phyloP scores from a whole-genome alignment of 106 monocot species.

The Dendrobium nobile region DNA sequence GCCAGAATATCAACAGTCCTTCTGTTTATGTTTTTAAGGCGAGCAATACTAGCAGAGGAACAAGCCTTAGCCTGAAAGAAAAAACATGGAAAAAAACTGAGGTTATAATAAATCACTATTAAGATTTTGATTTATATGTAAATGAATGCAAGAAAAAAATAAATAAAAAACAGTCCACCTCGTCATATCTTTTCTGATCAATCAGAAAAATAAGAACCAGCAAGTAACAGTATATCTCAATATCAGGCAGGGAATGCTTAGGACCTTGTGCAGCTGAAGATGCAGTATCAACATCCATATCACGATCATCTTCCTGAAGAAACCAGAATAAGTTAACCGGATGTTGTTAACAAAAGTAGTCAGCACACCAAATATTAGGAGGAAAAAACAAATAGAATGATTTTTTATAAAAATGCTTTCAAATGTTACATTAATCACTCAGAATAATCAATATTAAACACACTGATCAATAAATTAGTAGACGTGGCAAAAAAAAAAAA shows the following conservation, averaged over 20 bases:
- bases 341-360: background rate
- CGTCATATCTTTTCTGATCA: conserved; percentile 80
- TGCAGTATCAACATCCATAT: conserved; percentile 84
- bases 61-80: conserved; percentile 82
- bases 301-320: conserved; percentile 71
- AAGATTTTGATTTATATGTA: background rate
- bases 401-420: background rate
- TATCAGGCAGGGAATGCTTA: conserved; percentile 73
- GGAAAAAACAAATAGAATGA: background rate
- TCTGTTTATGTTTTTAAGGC: conserved; percentile 75
- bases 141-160: background rate
- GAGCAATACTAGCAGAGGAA: conserved; percentile 82
- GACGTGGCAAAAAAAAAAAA: too few relatives aligned
- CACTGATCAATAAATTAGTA: background rate
- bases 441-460: background rate
- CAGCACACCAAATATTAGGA: background rate
- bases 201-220: conserved; percentile 92
- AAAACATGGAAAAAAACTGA: background rate
- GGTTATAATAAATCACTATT: background rate
- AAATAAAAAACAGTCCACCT: conserved; percentile 30
- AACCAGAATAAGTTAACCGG: background rate
- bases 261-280: conserved; percentile 41
- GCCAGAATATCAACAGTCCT: conserved; percentile 97
- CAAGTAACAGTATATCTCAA: conserved; percentile 95
- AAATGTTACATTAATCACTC: too few relatives aligned